Conservation (phyloP, 441 rosid species). For the Metrosideros polymorpha region DNA sequence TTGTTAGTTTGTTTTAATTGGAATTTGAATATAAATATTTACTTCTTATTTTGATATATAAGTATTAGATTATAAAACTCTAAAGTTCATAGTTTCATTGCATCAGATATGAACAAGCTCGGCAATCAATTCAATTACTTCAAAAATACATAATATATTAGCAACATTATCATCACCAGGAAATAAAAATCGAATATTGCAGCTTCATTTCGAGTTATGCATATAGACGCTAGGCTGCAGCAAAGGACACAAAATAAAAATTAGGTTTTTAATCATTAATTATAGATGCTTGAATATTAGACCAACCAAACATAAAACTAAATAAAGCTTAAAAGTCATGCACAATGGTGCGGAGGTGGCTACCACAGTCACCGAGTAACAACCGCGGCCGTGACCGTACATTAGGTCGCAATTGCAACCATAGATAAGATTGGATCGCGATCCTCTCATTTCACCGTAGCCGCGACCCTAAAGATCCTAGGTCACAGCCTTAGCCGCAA, state of each 20-base stretch:
- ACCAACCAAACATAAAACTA: background rate
- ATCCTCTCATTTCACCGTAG: background rate
- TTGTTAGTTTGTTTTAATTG: background rate
- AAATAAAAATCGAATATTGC: background rate
- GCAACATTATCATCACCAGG: background rate
- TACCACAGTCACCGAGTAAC: accelerated
- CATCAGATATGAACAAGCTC: background rate
- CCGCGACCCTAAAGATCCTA: background rate
- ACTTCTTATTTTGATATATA: background rate
- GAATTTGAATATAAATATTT: background rate
- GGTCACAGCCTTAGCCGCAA: background rate
- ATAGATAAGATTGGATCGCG: accelerated
- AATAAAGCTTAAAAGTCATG: background rate
- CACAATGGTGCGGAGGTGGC: background rate
- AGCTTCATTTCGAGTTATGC: no score
- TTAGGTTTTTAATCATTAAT: background rate
- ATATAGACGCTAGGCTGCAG: background rate
- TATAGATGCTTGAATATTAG: background rate
- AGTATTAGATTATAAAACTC: background rate
- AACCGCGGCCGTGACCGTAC: accelerated
- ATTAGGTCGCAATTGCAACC: background rate
- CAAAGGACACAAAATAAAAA: background rate
- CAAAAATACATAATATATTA: background rate
- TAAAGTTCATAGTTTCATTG: background rate
- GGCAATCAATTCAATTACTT: background rate